These are phyloP conservation scores for Pyrenopolyporus hunteri DNA, from an alignment of 495 filamentous ascomycete species.

Conservation along the genomic window DNA sequence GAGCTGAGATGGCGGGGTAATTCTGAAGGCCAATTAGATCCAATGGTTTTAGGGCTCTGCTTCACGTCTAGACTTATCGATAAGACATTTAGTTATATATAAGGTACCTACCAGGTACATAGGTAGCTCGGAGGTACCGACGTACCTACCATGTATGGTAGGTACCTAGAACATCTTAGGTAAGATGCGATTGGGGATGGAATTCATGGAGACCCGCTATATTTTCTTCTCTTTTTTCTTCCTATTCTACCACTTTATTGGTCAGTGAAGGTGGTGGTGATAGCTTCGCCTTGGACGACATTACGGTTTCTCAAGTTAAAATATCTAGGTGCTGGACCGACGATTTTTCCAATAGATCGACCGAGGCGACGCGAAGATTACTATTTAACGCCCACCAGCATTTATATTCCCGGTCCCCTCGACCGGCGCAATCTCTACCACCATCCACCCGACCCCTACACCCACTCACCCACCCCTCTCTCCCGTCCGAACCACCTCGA, in stretches of 20 bases:
- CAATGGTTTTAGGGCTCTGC: not conserved
- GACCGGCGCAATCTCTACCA: not conserved
- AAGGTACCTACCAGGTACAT: too few relatives aligned
- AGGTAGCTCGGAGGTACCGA: too few relatives aligned
- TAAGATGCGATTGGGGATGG: not conserved
- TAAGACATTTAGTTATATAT: too few relatives aligned
- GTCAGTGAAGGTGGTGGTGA: constrained; percentile 4
- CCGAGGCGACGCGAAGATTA: too few relatives aligned
- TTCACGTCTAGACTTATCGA: constrained; percentile 14
- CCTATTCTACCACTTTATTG: too few relatives aligned
- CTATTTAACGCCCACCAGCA: too few relatives aligned
- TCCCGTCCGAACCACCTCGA: not conserved
- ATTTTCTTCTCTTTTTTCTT: constrained; percentile 13
- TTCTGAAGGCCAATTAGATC: constrained; percentile 12
- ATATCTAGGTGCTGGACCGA: too few relatives aligned
- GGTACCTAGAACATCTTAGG: too few relatives aligned
- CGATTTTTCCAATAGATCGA: not conserved
- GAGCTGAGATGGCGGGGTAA: constrained; percentile 38
- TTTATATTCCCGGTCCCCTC: too few relatives aligned
- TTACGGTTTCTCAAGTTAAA: too few relatives aligned
- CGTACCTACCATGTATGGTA: too few relatives aligned
- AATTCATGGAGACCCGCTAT: constrained; percentile 10
- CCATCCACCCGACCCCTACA: not conserved
- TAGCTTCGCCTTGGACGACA: constrained; percentile 11
- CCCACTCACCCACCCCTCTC: not conserved